Conservation (phyloP, 129 eudicot species). For the Flaveria brownii region DNA sequence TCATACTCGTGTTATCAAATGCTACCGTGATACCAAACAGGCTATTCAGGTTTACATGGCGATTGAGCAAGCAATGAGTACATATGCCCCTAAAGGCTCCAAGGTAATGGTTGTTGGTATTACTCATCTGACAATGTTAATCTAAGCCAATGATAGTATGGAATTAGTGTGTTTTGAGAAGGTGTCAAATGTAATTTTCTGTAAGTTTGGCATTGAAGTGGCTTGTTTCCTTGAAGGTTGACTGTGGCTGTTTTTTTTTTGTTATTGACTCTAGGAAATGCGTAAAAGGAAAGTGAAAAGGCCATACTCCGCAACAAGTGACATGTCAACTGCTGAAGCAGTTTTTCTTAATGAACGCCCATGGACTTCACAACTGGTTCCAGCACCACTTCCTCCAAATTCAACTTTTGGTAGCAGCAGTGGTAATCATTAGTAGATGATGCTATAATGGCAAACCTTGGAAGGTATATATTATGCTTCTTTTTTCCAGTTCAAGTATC, state of each 20-base stretch:
- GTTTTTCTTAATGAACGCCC: slow-evolving; percentile 40
- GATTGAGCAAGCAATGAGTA: slow-evolving; percentile 71
- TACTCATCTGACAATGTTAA: background rate
- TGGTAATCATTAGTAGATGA: slow-evolving; percentile 18
- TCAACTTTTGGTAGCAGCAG: slow-evolving; percentile 74
- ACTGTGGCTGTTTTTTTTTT: background rate
- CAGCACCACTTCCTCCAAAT: slow-evolving; percentile 55
- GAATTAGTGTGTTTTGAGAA: background rate
- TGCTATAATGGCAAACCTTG: slow-evolving; percentile 1
- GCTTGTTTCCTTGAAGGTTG: slow-evolving; percentile 17
- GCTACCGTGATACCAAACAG: slow-evolving; percentile 73
- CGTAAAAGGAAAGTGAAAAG: slow-evolving; percentile 67
- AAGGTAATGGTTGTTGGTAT: slow-evolving; percentile 45
- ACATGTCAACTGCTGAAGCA: slow-evolving; percentile 47
- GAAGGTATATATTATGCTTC: slow-evolving; percentile 19
- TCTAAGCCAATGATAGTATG: background rate
- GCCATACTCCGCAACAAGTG: slow-evolving; percentile 75
- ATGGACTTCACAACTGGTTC: slow-evolving; percentile 69
- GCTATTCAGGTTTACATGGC: slow-evolving; percentile 76
- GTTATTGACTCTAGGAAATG: slow-evolving; percentile 41
- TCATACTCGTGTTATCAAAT: slow-evolving; percentile 78
- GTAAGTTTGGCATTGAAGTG: slow-evolving; percentile 12
- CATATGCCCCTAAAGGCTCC: slow-evolving; percentile 72
- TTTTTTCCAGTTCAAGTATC: background rate
- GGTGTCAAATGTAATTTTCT: background rate